Conservation (phyloP, 2,329 filamentous ascomycete genomes). For the Alternaria triticimaculans region DNA sequence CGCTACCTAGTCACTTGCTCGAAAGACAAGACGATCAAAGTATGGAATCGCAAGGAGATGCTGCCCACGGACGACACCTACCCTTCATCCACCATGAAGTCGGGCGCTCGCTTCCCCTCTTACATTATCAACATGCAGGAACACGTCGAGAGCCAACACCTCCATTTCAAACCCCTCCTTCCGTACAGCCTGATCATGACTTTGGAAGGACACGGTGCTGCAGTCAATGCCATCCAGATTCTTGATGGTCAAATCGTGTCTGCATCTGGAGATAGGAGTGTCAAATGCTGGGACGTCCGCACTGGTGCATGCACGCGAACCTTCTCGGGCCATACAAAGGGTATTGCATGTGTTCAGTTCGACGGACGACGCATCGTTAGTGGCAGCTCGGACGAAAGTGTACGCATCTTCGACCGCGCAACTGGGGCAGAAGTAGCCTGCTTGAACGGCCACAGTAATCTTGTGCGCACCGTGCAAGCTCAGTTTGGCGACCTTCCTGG, state of each 20-base stretch:
- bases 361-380: constrained; percentile 93
- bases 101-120: constrained; percentile 56
- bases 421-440: constrained; percentile 90
- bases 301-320: constrained; percentile 78
- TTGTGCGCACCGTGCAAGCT: constrained; percentile 94
- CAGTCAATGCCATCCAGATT: constrained; percentile 96
- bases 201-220: constrained; percentile 84
- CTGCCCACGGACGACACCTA: constrained; percentile 49
- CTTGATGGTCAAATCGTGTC: constrained; percentile 86
- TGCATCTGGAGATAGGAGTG: constrained; percentile 88
- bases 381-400: constrained; percentile 93
- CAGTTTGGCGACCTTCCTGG: constrained; percentile 89
- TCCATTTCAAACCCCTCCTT: constrained; percentile 63
- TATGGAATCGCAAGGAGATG: constrained; percentile 78
- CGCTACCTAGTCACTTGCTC: constrained; percentile 94
- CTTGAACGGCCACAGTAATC: constrained; percentile 77
- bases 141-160: constrained; percentile 42
- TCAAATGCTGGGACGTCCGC: constrained; percentile 94
- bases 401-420: constrained; percentile 89
- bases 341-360: constrained; percentile 97
- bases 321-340: constrained; percentile 86
- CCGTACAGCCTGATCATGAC: constrained; percentile 80
- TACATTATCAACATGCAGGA: constrained; percentile 62
- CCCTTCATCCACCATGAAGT: constrained; percentile 49
- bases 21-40: constrained; percentile 95